phyloP scores from a whole-genome alignment of 2,329 filamentous ascomycete genomes.

The Pseudocercospora eumusae region DNA sequence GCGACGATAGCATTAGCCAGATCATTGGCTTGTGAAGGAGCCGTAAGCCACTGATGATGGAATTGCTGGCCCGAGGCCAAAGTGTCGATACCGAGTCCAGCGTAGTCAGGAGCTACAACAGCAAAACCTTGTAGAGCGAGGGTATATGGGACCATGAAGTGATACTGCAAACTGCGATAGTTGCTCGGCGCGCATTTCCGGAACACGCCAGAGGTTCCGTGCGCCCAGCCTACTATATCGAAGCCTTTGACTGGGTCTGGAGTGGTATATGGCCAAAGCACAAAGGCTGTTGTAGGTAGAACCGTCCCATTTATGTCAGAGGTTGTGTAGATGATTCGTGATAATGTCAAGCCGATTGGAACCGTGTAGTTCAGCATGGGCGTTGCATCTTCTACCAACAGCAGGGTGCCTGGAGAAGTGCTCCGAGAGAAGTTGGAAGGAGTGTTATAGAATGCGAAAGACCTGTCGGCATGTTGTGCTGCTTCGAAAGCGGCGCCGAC shows the following conservation, averaged over 20 bases:
- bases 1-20: constrained; percentile 48
- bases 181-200: constrained; percentile 31
- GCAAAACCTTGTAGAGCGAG: constrained; percentile 37
- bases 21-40: constrained; percentile 47
- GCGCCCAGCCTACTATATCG: constrained; percentile 25
- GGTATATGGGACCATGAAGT: constrained; percentile 33
- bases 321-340: constrained; percentile 16
- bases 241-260: background rate
- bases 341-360: constrained; percentile 9
- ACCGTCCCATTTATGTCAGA: constrained; percentile 6
- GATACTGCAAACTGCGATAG: constrained; percentile 34
- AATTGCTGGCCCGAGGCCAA: background rate
- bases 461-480: constrained; percentile 6
- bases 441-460: constrained; percentile 4
- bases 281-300: constrained; percentile 10
- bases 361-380: constrained; percentile 15
- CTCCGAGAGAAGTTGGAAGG: constrained; percentile 9
- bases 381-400: constrained; percentile 7
- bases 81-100: constrained; percentile 30
- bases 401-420: background rate
- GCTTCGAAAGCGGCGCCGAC: constrained; percentile 9
- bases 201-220: constrained; percentile 32
- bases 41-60: constrained; percentile 44
- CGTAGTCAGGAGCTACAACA: constrained; percentile 35
- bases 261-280: constrained; percentile 13